Base-by-base conservation (phyloP, 176 grass and related monocot species). In the Rhynchospora tenuis region DNA sequence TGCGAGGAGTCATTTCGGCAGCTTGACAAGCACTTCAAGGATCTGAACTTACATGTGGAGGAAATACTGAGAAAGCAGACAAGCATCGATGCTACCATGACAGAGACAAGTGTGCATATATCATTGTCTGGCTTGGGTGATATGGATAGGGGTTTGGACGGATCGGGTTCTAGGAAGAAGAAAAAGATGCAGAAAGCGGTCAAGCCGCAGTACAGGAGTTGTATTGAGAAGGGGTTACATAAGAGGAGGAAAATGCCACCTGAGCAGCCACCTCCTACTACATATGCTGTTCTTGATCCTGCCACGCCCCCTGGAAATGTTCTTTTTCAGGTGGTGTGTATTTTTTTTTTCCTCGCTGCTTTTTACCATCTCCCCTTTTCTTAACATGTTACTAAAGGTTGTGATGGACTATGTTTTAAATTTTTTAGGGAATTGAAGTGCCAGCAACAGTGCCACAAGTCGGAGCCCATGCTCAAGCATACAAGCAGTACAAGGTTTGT, bases 31-130 rank as follows among this genome's bases (percentile, higher is more conserved):
- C 85, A 75, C 26, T 94, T 79, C 42, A 81, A 84, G 59, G 84
- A 92, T 62, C 69, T 94, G 31, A 52, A 80, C 6, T 76, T 84
- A 15, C 89, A 92, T 65, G 78, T 94, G 22, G 85, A 91, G 87
- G 83, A 78, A 64, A 92, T 88, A 27, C 57, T 90, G 19, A 78
- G 84, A 63, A 90, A 90, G 79, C 88, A 92, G 87, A 92, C 88
- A 4, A 86, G 85, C 47, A 83, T 88, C 38, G 71, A 86, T 55
- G 33, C 90, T 24, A 85, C 84, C 44, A 79, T 62, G 4, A 28
- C 71, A 8, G 76, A 86, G 20, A 54, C 80, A 60, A 84, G 75
- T 90, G 70, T 86, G 73, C 68, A 84, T 33, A 51, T 92, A 86
- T 90, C 79, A 59, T 81, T 88, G 83, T 88, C 88, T 77, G 86